A percentile compares a stretch with the other conserved stretches of the same genome.
Conservation (phyloP, 2,329 filamentous ascomycete genomes). For the Geosmithia putterillii region DNA sequence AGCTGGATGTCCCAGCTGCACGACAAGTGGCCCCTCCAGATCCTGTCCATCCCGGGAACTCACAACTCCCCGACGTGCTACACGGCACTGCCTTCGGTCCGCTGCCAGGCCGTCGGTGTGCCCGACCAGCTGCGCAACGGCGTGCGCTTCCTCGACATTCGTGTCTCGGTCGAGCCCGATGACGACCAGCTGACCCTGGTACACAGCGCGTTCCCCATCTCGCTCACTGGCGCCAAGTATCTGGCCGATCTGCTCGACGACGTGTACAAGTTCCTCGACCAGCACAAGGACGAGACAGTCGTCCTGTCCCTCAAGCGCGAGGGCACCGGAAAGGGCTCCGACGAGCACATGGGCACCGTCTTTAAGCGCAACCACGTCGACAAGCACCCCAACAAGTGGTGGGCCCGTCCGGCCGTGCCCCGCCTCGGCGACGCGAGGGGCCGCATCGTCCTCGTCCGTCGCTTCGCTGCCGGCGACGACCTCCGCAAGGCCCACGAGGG, state of each 20-base stretch:
- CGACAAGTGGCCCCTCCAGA: conserved; percentile 60
- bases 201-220: conserved; percentile 81
- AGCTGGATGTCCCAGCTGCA: conserved; percentile 73
- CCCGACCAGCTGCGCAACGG: conserved; percentile 75
- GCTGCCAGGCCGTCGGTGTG: conserved; percentile 76
- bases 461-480: conserved; percentile 55
- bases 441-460: conserved; percentile 72
- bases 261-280: conserved; percentile 62
- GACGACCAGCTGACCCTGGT: conserved; percentile 68
- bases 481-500: conserved; percentile 33
- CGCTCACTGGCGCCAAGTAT: conserved; percentile 68
- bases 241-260: conserved; percentile 61
- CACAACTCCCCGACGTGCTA: conserved; percentile 88
- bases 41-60: conserved; percentile 84
- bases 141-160: conserved; percentile 87
- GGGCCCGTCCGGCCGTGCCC: conserved; percentile 64
- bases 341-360: conserved; percentile 65
- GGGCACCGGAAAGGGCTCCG: conserved; percentile 67
- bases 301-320: conserved; percentile 87
- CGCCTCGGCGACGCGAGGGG: conserved; percentile 68
- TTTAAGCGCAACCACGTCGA: conserved; percentile 61
- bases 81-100: conserved; percentile 77
- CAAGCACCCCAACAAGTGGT: conserved; percentile 53
- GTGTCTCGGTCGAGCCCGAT: conserved; percentile 45
- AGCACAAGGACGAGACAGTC: conserved; percentile 69